phyloP scores from a whole-genome alignment of 225 moss, liverwort and hornwort species.

The Polytrichum commune region DNA sequence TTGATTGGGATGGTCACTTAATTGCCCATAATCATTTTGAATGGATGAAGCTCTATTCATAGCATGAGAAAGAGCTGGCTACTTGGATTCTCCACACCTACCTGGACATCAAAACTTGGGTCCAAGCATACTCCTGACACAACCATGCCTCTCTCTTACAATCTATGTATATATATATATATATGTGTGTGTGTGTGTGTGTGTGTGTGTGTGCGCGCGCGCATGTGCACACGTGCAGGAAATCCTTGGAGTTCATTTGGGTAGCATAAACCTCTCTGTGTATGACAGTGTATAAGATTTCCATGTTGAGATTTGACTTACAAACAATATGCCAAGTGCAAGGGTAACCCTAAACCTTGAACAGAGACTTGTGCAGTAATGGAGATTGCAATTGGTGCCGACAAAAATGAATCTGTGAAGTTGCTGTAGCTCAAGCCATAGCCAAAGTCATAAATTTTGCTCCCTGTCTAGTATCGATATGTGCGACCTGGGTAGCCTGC shows the following conservation, averaged over 20 bases:
- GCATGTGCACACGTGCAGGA: no score
- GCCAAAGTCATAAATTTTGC: slow-evolving; percentile 49
- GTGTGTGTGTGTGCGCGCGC: no score
- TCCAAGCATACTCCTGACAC: slow-evolving; percentile 17
- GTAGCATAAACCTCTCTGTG: neutral
- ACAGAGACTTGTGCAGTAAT: slow-evolving; percentile 3
- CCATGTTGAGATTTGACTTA: no score
- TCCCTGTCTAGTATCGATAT: slow-evolving; percentile 54
- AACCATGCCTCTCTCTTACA: neutral
- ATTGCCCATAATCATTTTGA: no score
- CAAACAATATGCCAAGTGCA: no score
- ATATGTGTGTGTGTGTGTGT: no score
- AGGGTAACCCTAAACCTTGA: neutral
- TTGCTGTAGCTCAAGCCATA: slow-evolving; percentile 56
- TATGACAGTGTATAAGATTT: neutral
- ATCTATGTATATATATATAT: neutral
- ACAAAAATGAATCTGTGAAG: slow-evolving; percentile 35
- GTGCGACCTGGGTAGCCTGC: slow-evolving; percentile 70
- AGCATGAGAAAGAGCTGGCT: neutral
- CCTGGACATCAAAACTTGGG: slow-evolving; percentile 35
- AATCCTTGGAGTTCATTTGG: neutral
- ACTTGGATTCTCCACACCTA: slow-evolving; percentile 44
- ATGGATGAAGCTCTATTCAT: no score
- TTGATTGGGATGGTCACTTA: no score
- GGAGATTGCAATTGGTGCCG: slow-evolving; percentile 14